A percentile compares a stretch with the other conserved stretches of the same genome.
These are phyloP conservation scores for Oryza glumipatula DNA, from an alignment of 176 grass and related monocot genomes.

Conservation along the genomic window DNA sequence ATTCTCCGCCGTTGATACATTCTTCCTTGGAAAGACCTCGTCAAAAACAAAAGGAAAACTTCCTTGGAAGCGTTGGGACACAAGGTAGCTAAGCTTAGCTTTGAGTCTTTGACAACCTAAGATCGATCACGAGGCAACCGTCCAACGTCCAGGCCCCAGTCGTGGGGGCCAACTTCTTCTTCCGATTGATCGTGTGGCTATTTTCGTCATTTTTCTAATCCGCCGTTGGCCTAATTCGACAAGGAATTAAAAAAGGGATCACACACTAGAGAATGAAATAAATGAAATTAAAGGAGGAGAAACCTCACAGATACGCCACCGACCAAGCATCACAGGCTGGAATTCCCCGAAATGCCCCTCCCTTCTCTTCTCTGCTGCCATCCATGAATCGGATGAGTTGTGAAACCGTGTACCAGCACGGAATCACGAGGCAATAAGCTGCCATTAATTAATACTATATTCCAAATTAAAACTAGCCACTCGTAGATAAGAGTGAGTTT, in stretches of 20 bases:
- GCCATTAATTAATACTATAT: neutral
- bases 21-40: neutral
- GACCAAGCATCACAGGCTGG: neutral
- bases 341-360: neutral
- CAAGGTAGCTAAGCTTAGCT: neutral
- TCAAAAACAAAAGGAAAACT: neutral
- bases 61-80: neutral
- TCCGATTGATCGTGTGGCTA: neutral
- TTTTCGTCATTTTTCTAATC: neutral
- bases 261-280: neutral
- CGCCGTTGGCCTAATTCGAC: neutral
- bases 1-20: neutral
- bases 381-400: neutral
- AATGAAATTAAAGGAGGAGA: neutral
- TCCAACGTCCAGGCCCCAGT: neutral
- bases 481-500: too few species aligned
- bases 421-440: slow-evolving; percentile 14
- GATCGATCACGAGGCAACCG: neutral
- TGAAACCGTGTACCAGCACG: slow-evolving; percentile 28
- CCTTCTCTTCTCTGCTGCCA: neutral
- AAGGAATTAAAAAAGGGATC: too few species aligned
- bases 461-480: neutral
- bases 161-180: slow-evolving; percentile 20
- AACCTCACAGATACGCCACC: neutral
- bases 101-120: slow-evolving; percentile 7